Base-by-base conservation (phyloP, 2,329 filamentous ascomycete genomes). In the Ustulina deusta region DNA sequence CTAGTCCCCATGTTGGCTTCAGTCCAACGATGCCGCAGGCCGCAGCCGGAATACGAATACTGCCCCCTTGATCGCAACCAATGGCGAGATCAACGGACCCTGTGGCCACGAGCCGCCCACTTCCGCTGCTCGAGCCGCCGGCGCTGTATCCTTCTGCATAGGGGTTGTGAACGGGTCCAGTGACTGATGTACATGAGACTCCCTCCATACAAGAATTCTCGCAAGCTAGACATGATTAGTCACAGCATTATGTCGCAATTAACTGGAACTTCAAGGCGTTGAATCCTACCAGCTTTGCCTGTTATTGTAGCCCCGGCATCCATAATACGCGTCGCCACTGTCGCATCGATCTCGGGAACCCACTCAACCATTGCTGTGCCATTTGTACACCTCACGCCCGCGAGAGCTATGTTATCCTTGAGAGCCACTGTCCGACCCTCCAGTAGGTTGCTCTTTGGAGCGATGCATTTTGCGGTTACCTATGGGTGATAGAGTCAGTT, bases 391-490 rank as follows among this genome's bases (percentile, higher is more conserved):
- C 82, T 81, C 32, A 85, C 77, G 5, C 79, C 81, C 0, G 78
- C 81, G 1, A 86, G 77, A 5, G 79, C 79, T 11, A 85, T 80
- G 66, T 84, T 85, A 73, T 85, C 84, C 69, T 85, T 86, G 60
- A 85, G 72, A 3, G 78, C 81, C 10, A 85, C 76, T 42, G 76
- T 83, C 70, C 81, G 80, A 40, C 80, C 80, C 6, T 77, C 66
- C 6, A 85, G 76, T 27, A 74, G 60, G 38, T 67, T 69, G 57
- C 60, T 73, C 5, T 65, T 71, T 2, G 74, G 74, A 5, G 32
- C 66, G 5, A 58, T 72, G 42, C 72, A 74, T 71, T 66, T 73
- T 11, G 65, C 72, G 20, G 68, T 74, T 7, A 73, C 73, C 74
- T 75, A 51, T 20, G 32, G 0, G 0, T 6, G 2, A 11, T 17